These are phyloP conservation scores for Russula griseocarnosa DNA, from an alignment of 768 basidiomycete genomes.

Conservation along the genomic window DNA sequence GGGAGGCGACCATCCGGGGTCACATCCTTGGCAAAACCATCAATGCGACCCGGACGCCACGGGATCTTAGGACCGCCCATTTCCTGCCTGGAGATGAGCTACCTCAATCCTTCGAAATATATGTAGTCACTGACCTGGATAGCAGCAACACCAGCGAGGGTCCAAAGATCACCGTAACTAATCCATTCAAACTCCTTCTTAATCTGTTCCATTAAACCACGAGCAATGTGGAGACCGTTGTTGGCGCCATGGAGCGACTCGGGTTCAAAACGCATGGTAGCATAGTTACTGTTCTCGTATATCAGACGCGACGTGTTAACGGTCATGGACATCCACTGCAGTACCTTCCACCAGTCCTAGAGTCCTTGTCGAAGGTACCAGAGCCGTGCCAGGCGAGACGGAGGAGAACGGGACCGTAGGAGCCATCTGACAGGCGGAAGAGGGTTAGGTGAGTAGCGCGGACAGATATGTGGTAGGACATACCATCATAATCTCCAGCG, in stretches of 20 bases:
- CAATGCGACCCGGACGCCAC: conserved; percentile 91
- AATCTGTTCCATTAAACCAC: conserved; percentile 77
- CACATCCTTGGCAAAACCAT: conserved; percentile 68
- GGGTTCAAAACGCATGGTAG: conserved; percentile 96
- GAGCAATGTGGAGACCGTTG: conserved; percentile 75
- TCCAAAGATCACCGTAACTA: conserved; percentile 95
- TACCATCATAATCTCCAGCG: conserved; percentile 80
- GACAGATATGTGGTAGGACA: conserved; percentile 27
- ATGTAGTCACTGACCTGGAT: conserved; percentile 50
- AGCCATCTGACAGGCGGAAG: conserved; percentile 57
- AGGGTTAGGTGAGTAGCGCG: conserved; percentile 24
- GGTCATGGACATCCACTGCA: conserved; percentile 35
- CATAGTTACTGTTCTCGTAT: conserved; percentile 68
- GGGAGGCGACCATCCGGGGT: conserved; percentile 90
- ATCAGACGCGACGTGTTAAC: conserved; percentile 19
- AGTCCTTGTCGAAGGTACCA: conserved; percentile 84
- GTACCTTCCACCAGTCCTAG: conserved; percentile 76
- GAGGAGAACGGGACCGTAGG: conserved; percentile 80
- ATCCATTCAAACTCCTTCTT: conserved; percentile 92
- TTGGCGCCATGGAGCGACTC: conserved; percentile 84
- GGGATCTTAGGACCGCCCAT: conserved; percentile 89
- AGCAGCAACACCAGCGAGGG: conserved; percentile 88
- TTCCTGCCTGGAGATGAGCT: conserved; percentile 46
- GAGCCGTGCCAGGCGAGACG: conserved; percentile 95
- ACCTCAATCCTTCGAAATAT: neutral